Evolutionary conservation across 768 basidiomycete genomes (phyloP).

Genomic region (Suillus subalutaceus): DNA sequence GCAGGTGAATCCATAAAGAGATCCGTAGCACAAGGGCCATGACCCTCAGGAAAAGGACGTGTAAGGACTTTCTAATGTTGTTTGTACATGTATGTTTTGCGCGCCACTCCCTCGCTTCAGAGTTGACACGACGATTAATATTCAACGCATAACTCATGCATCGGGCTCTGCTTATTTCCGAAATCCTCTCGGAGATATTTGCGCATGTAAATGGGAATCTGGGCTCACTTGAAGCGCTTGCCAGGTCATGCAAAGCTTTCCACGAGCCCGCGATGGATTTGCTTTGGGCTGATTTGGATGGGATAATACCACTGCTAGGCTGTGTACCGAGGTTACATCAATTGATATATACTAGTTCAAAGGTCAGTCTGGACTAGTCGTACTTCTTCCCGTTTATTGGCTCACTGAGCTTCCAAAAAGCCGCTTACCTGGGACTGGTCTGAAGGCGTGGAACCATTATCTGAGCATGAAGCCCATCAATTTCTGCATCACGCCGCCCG

Average conservation of each 20-base stretch:
- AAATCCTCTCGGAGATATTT: not conserved
- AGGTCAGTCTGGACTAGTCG: not conserved
- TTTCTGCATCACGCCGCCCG: not conserved
- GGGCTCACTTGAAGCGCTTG: not conserved
- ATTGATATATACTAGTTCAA: not conserved
- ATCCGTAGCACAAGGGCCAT: too few species aligned
- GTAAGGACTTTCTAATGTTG: not conserved
- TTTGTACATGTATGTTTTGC: not conserved
- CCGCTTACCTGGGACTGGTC: not conserved
- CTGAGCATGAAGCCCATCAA: not conserved
- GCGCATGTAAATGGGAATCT: not conserved
- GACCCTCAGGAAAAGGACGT: too few species aligned
- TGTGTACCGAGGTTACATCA: not conserved
- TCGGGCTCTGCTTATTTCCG: not conserved
- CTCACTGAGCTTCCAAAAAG: not conserved
- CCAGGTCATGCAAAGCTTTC: not conserved
- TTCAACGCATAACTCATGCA: not conserved
- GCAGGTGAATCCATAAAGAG: too few species aligned
- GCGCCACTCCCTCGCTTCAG: too few species aligned
- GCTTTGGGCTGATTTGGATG: constrained; percentile 1
- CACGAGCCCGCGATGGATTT: not conserved
- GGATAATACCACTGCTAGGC: not conserved
- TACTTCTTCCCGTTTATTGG: not conserved
- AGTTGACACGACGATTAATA: not conserved
- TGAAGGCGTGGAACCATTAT: not conserved